A percentile compares a stretch with the other conserved stretches of the same genome.
These are phyloP conservation scores for Mycena pura DNA, from an alignment of 768 basidiomycete genomes.

Conservation along the genomic window DNA sequence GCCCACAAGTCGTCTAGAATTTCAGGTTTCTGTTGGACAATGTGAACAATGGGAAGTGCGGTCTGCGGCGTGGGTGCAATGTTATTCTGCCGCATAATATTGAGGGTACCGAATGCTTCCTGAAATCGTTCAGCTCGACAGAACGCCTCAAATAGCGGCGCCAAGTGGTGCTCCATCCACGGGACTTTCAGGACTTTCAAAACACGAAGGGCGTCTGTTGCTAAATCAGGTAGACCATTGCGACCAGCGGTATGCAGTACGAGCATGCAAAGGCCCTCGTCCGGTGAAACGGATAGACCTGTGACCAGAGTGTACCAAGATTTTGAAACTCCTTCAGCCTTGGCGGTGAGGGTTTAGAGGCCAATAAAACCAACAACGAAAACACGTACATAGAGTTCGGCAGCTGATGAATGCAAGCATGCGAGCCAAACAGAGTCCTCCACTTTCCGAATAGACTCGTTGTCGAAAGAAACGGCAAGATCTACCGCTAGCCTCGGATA, in stretches of 20 bases:
- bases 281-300: constrained; percentile 60
- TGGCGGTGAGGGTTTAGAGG: constrained; percentile 6
- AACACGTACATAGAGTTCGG: constrained; percentile 67
- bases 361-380: background rate
- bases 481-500: constrained; percentile 76
- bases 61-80: constrained; percentile 60
- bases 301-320: constrained; percentile 70
- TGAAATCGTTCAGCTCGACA: constrained; percentile 61
- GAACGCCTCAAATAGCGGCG: constrained; percentile 79
- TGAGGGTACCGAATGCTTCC: constrained; percentile 66
- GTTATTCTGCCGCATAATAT: constrained; percentile 62
- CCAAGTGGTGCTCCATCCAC: constrained; percentile 76
- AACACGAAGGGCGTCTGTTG: constrained; percentile 65
- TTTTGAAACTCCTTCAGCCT: constrained; percentile 71
- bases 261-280: constrained; percentile 75
- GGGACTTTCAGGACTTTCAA: constrained; percentile 56
- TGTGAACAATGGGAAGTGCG: constrained; percentile 56
- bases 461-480: constrained; percentile 67
- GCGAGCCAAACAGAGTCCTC: constrained; percentile 65
- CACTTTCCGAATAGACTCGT: constrained; percentile 57
- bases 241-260: constrained; percentile 79
- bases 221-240: constrained; percentile 73
- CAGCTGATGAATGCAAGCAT: constrained; percentile 70
- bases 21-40: constrained; percentile 55
- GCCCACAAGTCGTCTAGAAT: constrained; percentile 70